Conservation (phyloP, 768 basidiomycete genomes). For the Calocera viscosa region DNA sequence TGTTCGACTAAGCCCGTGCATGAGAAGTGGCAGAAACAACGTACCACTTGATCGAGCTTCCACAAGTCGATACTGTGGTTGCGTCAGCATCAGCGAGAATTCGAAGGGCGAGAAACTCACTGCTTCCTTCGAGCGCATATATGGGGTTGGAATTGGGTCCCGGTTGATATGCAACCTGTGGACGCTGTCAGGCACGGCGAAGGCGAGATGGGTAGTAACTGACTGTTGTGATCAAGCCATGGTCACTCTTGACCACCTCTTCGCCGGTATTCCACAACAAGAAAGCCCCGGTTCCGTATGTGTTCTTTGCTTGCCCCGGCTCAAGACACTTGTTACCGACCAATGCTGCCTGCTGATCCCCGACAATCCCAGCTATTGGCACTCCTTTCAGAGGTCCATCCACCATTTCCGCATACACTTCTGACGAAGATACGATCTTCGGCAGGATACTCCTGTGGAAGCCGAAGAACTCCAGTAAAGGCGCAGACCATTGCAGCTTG, state of each 20-base stretch:
- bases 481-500: constrained; percentile 71
- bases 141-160: constrained; percentile 65
- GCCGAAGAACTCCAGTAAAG: constrained; percentile 76
- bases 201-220: constrained; percentile 13
- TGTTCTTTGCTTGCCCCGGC: constrained; percentile 94
- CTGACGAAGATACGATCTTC: constrained; percentile 76
- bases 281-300: constrained; percentile 96
- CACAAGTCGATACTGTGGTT: constrained; percentile 24
- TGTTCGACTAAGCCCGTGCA: constrained; percentile 21
- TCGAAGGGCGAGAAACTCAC: constrained; percentile 36
- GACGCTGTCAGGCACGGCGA: background rate
- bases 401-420: constrained; percentile 71
- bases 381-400: constrained; percentile 39
- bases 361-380: constrained; percentile 82
- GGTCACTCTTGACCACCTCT: constrained; percentile 69
- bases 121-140: constrained; percentile 90
- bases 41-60: constrained; percentile 85
- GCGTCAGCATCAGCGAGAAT: background rate
- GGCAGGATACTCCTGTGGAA: constrained; percentile 69
- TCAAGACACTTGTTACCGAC: constrained; percentile 90
- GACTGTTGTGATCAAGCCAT: constrained; percentile 84
- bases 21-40: constrained; percentile 10
- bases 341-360: constrained; percentile 96
- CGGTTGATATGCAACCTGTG: constrained; percentile 77
- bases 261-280: constrained; percentile 86